Conservation (phyloP, 192 early-diverging fungal species). For the Backusella parvicylindrica region DNA sequence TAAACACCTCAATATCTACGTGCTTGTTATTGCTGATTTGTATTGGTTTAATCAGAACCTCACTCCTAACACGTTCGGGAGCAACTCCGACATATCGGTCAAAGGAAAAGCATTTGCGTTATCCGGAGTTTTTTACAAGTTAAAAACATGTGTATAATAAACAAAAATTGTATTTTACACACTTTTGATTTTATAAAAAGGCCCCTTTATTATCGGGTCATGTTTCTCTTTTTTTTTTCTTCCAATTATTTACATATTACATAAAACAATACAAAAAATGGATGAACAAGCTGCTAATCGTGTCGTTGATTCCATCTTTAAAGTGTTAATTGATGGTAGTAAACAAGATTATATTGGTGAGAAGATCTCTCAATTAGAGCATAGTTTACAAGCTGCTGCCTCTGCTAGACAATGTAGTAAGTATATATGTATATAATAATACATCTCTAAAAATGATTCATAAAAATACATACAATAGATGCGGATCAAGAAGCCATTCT, state of each 20-base stretch:
- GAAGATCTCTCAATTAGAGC: slow-evolving; percentile 52
- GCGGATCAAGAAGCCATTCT: slow-evolving; percentile 49
- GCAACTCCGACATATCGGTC: neutral
- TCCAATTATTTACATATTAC: neutral
- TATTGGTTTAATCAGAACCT: neutral
- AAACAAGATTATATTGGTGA: slow-evolving; percentile 55
- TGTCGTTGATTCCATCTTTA: slow-evolving; percentile 39
- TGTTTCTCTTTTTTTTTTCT: neutral
- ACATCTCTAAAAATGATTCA: neutral
- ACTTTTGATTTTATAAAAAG: neutral
- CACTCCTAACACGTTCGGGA: neutral
- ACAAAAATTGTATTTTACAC: slow-evolving; percentile 8
- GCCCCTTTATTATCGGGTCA: neutral
- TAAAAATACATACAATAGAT: neutral
- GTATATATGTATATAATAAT: neutral
- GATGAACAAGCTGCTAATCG: slow-evolving; percentile 10
- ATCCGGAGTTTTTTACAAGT: neutral
- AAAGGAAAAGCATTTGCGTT: neutral
- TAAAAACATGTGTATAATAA: neutral
- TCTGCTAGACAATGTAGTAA: slow-evolving; percentile 35
- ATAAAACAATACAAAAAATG: slow-evolving; percentile 1
- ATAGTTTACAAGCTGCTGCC: slow-evolving; percentile 52
- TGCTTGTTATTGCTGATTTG: neutral
- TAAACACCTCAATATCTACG: neutral
- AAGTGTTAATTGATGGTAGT: slow-evolving; percentile 44